Evolutionary conservation across 441 rosid species (phyloP).

Genomic region (Viola pubescens): DNA sequence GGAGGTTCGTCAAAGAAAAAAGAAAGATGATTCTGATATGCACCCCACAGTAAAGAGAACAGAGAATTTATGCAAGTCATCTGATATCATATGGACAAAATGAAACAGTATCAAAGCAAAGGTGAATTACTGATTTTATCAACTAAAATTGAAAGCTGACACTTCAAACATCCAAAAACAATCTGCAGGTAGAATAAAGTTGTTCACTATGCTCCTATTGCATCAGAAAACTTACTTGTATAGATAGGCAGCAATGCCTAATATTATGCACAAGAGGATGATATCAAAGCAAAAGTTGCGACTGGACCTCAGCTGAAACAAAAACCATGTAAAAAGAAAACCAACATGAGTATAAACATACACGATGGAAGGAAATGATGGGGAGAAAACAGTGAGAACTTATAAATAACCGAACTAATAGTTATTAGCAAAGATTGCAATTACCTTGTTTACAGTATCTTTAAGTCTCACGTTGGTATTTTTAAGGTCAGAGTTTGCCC

Average conservation of each 20-base stretch:
- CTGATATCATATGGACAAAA: no score
- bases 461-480: conserved; percentile 90
- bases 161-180: no score
- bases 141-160: no score
- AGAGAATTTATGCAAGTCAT: no score
- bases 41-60: no score
- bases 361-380: conserved; percentile 1
- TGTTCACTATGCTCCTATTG: background rate
- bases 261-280: conserved; percentile 57
- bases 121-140: no score
- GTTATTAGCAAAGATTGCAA: background rate
- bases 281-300: conserved; percentile 93
- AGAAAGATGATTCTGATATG: no score
- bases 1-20: no score
- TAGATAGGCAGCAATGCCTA: conserved; percentile 85
- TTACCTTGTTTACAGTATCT: conserved; percentile 78
- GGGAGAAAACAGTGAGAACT: background rate
- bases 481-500: conserved; percentile 80
- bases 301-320: conserved; percentile 82
- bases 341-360: background rate
- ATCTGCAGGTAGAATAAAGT: background rate
- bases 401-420: background rate
- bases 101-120: no score
- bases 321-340: conserved; percentile 2
- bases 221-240: conserved; percentile 62